These are phyloP conservation scores for Penicillium sp. DNA, from an alignment of 2,329 filamentous ascomycete genomes.

Conservation along the genomic window DNA sequence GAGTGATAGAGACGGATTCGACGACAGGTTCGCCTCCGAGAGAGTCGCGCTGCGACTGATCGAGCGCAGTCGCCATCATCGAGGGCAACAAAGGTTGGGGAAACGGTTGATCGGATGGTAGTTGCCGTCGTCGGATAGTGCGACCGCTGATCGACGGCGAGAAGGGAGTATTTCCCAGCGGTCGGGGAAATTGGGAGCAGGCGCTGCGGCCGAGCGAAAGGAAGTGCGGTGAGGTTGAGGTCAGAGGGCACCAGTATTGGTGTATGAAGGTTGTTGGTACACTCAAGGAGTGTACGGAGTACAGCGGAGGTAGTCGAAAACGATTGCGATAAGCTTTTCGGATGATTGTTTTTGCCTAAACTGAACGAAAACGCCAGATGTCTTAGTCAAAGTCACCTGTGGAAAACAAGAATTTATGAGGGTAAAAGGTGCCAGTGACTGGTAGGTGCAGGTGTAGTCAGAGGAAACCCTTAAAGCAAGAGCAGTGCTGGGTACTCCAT, in stretches of 20 bases:
- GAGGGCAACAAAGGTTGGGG: slow-evolving; percentile 13
- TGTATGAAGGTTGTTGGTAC: slow-evolving; percentile 7
- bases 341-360: slow-evolving; percentile 17
- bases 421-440: slow-evolving; percentile 1
- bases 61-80: slow-evolving; percentile 35
- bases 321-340: slow-evolving; percentile 20
- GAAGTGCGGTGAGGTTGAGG: slow-evolving; percentile 3
- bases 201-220: slow-evolving; percentile 6
- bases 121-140: slow-evolving; percentile 39
- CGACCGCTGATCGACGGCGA: slow-evolving; percentile 46
- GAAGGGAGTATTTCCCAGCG: slow-evolving; percentile 36
- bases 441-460: slow-evolving; percentile 8
- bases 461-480: background rate
- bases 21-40: slow-evolving; percentile 23
- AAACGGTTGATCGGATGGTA: slow-evolving; percentile 9
- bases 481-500: slow-evolving; percentile 14
- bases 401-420: slow-evolving; percentile 5
- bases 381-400: slow-evolving; percentile 13
- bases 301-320: slow-evolving; percentile 2
- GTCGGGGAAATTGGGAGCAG: slow-evolving; percentile 31
- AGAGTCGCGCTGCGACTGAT: slow-evolving; percentile 28
- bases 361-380: slow-evolving; percentile 8
- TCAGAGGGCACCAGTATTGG: slow-evolving; percentile 3
- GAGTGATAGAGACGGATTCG: slow-evolving; percentile 39
- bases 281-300: slow-evolving; percentile 3